A percentile compares a stretch with the other conserved stretches of the same genome.
phyloP scores from a whole-genome alignment of 768 basidiomycete genomes.

The Pleurotus platypus region DNA sequence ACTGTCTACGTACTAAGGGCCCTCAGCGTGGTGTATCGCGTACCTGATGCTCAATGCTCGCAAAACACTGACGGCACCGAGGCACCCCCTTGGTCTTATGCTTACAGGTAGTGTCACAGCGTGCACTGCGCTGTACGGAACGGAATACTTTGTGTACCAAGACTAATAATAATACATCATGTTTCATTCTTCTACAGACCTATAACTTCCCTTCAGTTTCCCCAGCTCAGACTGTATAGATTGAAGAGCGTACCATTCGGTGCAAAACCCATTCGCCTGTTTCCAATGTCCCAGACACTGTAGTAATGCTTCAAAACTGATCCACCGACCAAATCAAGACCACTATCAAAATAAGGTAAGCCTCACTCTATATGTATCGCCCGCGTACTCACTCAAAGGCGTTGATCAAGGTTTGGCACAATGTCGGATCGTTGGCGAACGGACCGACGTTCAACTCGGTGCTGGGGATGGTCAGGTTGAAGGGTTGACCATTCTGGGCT shows the following conservation, averaged over 20 bases:
- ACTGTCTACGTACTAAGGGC: no score
- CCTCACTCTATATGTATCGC: background rate
- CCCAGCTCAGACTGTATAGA: background rate
- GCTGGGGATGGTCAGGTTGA: slow-evolving; percentile 56
- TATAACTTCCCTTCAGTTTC: background rate
- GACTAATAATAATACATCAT: background rate
- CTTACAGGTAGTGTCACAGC: slow-evolving; percentile 8
- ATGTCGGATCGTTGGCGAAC: slow-evolving; percentile 42
- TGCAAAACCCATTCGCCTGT: slow-evolving; percentile 49
- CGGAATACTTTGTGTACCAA: slow-evolving; percentile 13
- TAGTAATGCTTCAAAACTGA: slow-evolving; percentile 60
- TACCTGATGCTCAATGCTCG: slow-evolving; percentile 10
- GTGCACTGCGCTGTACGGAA: slow-evolving; percentile 12
- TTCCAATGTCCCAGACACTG: slow-evolving; percentile 53
- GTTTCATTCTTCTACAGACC: background rate
- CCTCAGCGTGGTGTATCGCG: slow-evolving; percentile 10
- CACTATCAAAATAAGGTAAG: slow-evolving; percentile 11
- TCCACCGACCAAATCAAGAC: slow-evolving; percentile 47
- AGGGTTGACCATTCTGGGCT: slow-evolving; percentile 41
- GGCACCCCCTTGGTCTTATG: slow-evolving; percentile 9
- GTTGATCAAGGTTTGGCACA: slow-evolving; percentile 58
- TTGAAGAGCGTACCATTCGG: slow-evolving; percentile 15
- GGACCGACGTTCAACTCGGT: slow-evolving; percentile 56
- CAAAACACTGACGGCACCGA: slow-evolving; percentile 7
- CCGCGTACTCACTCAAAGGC: slow-evolving; percentile 34